These are phyloP conservation scores for Kernera saxatilis DNA, from an alignment of 345 rosid species.

Conservation along the genomic window DNA sequence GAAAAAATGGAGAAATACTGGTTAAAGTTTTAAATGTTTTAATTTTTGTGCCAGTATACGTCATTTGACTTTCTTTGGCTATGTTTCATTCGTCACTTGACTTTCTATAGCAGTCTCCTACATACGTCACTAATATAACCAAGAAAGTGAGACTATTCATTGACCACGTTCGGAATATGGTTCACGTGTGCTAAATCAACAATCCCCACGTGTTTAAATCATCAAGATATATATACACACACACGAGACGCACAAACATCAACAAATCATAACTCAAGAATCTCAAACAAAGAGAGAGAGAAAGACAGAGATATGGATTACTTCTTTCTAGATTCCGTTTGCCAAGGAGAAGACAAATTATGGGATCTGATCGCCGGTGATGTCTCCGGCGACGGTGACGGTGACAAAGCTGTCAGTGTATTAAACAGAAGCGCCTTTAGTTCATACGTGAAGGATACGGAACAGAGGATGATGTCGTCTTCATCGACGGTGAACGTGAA, in stretches of 20 bases:
- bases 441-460: slow-evolving; percentile 25
- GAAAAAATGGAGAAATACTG: not conserved
- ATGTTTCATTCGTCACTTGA: not conserved
- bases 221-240: slow-evolving; percentile 3
- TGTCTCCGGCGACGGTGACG: not conserved
- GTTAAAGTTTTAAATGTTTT: not conserved
- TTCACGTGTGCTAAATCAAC: slow-evolving; percentile 1
- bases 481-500: slow-evolving; percentile 33
- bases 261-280: not conserved
- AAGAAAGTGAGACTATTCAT: not conserved
- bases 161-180: slow-evolving; percentile 12
- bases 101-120: not conserved
- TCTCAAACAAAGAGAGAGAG: not conserved
- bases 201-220: slow-evolving; percentile 11
- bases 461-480: slow-evolving; percentile 1
- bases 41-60: not conserved
- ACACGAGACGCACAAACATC: not conserved
- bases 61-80: not conserved
- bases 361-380: slow-evolving; percentile 26
- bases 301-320: slow-evolving; percentile 5
- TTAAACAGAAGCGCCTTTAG: slow-evolving; percentile 41
- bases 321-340: slow-evolving; percentile 18
- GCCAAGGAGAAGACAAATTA: slow-evolving; percentile 21
- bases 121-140: not conserved
- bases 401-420: not conserved